Evolutionary conservation across 73 alveolate species (phyloP).

Genomic region (Paramecium pentaurelia): DNA sequence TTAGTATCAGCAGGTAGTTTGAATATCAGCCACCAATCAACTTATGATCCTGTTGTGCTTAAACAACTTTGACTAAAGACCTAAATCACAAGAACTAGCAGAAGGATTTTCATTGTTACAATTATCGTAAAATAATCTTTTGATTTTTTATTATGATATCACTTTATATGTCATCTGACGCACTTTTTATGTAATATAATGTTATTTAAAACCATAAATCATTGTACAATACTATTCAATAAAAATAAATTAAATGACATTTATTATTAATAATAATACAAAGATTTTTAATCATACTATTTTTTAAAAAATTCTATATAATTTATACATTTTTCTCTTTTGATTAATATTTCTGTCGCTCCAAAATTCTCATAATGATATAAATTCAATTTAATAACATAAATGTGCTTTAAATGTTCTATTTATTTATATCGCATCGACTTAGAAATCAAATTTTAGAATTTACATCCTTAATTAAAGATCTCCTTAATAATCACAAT

Average conservation of each 20-base stretch:
- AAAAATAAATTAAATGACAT: not conserved
- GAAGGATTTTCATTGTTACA: not conserved
- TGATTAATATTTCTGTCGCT: not conserved
- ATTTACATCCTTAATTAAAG: not conserved
- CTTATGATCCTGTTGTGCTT: not conserved
- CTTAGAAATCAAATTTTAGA: not conserved
- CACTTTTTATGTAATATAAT: not conserved
- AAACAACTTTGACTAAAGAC: not conserved
- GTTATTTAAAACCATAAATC: not conserved
- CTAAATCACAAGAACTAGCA: not conserved
- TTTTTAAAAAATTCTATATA: not conserved
- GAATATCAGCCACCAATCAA: constrained; percentile 35
- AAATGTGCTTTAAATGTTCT: not conserved
- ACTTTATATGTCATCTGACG: not conserved
- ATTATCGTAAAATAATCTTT: not conserved
- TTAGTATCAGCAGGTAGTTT: not conserved
- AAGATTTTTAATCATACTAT: not conserved
- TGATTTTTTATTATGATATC: not conserved
- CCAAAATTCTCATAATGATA: not conserved
- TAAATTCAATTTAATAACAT: no score
- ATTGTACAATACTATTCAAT: not conserved
- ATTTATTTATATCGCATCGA: not conserved
- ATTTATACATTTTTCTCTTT: no score
- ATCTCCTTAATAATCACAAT: no score
- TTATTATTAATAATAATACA: not conserved